phyloP scores from a whole-genome alignment of 352 stramenopile species.

The Thalassiosira hispida region DNA sequence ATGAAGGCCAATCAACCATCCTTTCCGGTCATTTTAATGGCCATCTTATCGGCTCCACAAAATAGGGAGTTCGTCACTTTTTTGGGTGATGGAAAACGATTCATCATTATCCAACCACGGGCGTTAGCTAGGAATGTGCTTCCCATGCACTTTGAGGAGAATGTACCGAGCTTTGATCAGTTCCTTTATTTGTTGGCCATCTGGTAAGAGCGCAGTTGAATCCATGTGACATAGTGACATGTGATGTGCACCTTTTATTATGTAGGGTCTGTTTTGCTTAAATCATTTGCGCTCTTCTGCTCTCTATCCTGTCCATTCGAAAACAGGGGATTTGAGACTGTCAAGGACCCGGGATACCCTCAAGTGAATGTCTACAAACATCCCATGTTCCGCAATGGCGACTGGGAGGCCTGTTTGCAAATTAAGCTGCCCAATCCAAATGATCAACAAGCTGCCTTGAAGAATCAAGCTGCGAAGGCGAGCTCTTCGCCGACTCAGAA shows the following conservation, averaged over 20 bases:
- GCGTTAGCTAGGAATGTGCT: conserved; percentile 15
- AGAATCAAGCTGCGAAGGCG: background rate
- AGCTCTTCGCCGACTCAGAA: background rate
- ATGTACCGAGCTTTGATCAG: conserved; percentile 1
- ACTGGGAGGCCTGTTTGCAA: conserved; percentile 25
- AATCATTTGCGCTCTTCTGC: background rate
- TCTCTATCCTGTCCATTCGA: no score
- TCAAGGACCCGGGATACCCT: conserved; percentile 22
- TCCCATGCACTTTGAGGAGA: conserved; percentile 16
- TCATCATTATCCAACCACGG: conserved; percentile 22
- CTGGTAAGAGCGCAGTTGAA: background rate
- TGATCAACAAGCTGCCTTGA: background rate
- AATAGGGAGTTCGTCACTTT: conserved; percentile 18
- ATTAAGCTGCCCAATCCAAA: conserved; percentile 13
- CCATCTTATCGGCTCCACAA: conserved; percentile 11
- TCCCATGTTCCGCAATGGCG: conserved; percentile 26
- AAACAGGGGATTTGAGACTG: conserved; percentile 24
- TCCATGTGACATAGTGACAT: background rate
- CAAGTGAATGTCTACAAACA: conserved; percentile 36
- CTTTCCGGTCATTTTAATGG: conserved; percentile 32
- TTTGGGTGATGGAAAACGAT: conserved; percentile 14
- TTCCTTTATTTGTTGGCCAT: conserved; percentile 9
- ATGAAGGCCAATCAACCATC: background rate
- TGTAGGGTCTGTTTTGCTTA: background rate
- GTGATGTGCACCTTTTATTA: background rate